Percentiles rank a stretch among this genome's conserved stretches.
Conservation (phyloP, 2,329 filamentous ascomycete genomes). For the Xylaria sp. region DNA sequence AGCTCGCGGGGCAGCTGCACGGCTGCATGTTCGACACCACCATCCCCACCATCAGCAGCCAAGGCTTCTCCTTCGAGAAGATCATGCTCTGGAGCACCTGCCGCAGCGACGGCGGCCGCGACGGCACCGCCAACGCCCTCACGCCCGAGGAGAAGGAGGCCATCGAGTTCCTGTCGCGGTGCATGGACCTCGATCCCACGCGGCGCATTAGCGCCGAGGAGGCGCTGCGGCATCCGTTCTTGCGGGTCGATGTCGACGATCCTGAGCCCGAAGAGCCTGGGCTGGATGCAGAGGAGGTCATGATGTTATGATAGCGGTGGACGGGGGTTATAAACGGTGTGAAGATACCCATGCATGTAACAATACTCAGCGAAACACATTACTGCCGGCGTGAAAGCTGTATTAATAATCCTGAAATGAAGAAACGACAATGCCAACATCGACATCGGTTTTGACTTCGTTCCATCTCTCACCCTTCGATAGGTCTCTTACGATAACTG, state of each 20-base stretch:
- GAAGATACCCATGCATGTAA: slow-evolving; percentile 33
- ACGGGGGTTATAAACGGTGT: slow-evolving; percentile 6
- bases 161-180: slow-evolving; percentile 75
- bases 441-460: neutral
- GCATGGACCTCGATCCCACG: slow-evolving; percentile 80
- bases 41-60: slow-evolving; percentile 87
- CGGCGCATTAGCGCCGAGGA: slow-evolving; percentile 80
- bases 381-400: neutral
- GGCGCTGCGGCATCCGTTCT: slow-evolving; percentile 78
- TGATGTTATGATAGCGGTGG: slow-evolving; percentile 52
- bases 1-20: slow-evolving; percentile 81
- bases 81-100: slow-evolving; percentile 96
- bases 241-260: slow-evolving; percentile 55
- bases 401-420: neutral
- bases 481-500: neutral
- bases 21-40: slow-evolving; percentile 93
- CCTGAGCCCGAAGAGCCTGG: slow-evolving; percentile 41
- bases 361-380: slow-evolving; percentile 4
- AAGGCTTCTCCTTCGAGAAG: slow-evolving; percentile 89
- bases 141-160: slow-evolving; percentile 77
- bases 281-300: slow-evolving; percentile 50
- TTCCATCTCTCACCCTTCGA: neutral
- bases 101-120: slow-evolving; percentile 70
- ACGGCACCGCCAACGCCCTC: slow-evolving; percentile 63
- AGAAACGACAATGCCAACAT: neutral